Evolutionary conservation across 2,329 filamentous ascomycete species (phyloP).

Genomic region (Penicillium occitanis): DNA sequence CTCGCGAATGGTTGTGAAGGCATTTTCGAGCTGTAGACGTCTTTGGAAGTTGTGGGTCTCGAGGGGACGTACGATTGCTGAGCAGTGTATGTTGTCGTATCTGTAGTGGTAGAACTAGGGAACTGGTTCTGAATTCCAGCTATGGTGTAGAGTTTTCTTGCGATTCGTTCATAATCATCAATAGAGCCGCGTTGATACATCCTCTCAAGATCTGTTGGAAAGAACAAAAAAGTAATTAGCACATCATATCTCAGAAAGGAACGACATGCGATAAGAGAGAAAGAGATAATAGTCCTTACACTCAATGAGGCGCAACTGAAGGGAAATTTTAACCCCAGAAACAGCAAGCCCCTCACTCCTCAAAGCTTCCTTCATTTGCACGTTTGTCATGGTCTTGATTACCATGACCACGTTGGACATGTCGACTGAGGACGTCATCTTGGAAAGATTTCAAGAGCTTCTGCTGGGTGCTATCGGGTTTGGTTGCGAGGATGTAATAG

Average conservation of each 20-base stretch:
- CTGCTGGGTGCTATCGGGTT: neutral
- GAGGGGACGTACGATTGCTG: constrained; percentile 27
- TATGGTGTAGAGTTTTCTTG: constrained; percentile 19
- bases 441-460: constrained; percentile 18
- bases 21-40: constrained; percentile 33
- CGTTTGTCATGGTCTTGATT: constrained; percentile 59
- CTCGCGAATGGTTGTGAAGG: constrained; percentile 31
- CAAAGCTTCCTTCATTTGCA: constrained; percentile 74
- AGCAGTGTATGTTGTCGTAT: constrained; percentile 34
- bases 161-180: constrained; percentile 35
- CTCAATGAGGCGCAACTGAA: constrained; percentile 74
- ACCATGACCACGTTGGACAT: constrained; percentile 44
- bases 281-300: constrained; percentile 56
- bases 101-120: constrained; percentile 13
- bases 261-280: neutral
- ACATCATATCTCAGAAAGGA: constrained; percentile 4
- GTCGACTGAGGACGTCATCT: constrained; percentile 45
- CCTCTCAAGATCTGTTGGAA: constrained; percentile 31
- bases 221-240: neutral
- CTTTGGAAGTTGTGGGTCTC: constrained; percentile 29
- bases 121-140: neutral
- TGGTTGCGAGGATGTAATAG: neutral
- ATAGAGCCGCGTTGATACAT: constrained; percentile 26
- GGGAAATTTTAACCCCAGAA: constrained; percentile 78
- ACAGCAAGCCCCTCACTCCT: constrained; percentile 70